A percentile compares a stretch with the other conserved stretches of the same genome.
These are phyloP conservation scores for Oxyria digyna DNA, from an alignment of 148 eudicot species.

Conservation along the genomic window DNA sequence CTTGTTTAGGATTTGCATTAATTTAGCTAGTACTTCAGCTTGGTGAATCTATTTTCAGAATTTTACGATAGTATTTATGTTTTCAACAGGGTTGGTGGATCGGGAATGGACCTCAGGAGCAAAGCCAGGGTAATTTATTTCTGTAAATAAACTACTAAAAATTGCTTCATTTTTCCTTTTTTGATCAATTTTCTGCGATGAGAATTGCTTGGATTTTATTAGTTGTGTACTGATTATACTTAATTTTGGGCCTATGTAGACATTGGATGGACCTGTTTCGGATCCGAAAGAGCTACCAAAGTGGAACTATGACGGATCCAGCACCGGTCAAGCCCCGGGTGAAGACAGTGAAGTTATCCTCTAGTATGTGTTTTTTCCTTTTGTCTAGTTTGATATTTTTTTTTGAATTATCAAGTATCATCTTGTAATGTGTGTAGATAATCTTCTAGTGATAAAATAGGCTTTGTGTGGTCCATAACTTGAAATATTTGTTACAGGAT, in stretches of 20 bases:
- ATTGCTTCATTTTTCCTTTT: neutral
- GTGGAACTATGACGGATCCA: conserved; percentile 53
- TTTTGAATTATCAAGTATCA: neutral
- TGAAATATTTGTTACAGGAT: neutral
- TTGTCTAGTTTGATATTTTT: neutral
- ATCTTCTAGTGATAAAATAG: neutral
- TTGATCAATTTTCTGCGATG: neutral
- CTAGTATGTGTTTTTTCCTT: conserved; percentile 19
- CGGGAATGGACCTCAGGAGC: conserved; percentile 87
- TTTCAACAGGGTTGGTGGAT: conserved; percentile 73
- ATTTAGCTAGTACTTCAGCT: neutral
- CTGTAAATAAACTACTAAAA: neutral
- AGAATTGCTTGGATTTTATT: neutral
- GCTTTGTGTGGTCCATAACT: neutral
- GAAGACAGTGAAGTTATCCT: conserved; percentile 49
- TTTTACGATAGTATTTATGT: neutral
- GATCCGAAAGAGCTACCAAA: conserved; percentile 32
- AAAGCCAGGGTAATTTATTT: conserved; percentile 64
- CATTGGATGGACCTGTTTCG: conserved; percentile 20
- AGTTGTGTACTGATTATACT: neutral
- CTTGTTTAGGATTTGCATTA: neutral
- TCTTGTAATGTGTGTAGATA: neutral
- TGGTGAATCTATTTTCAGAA: too few relatives aligned
- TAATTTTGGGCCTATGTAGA: conserved; percentile 10
- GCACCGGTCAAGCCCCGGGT: conserved; percentile 45